phyloP scores from a whole-genome alignment of 768 basidiomycete species.

The Suillus cothurnatus region DNA sequence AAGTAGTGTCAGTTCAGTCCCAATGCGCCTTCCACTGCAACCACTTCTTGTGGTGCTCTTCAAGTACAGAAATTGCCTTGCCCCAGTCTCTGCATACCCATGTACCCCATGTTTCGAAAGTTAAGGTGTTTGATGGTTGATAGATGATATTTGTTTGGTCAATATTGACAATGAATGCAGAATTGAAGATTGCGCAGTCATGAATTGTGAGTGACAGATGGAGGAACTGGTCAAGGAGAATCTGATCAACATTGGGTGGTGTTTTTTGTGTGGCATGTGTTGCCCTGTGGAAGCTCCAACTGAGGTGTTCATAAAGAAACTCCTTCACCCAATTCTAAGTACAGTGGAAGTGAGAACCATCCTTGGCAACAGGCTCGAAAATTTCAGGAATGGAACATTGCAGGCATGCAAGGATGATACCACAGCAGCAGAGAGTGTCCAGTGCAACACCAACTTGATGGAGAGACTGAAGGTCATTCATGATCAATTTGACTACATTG shows the following conservation, averaged over 20 bases:
- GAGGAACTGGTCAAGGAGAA: not conserved
- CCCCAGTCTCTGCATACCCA: slow-evolving; percentile 28
- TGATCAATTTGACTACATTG: not conserved
- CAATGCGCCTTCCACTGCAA: not conserved
- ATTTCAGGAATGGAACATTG: not conserved
- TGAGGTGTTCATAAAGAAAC: not conserved
- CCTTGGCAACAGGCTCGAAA: not conserved
- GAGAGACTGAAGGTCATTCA: not conserved
- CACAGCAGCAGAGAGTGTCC: not conserved
- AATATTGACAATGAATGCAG: not conserved
- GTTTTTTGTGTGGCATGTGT: not conserved
- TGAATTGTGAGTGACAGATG: not conserved
- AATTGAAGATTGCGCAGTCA: not conserved
- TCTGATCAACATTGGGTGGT: not conserved
- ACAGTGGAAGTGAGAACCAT: not conserved
- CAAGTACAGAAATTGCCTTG: slow-evolving; percentile 16
- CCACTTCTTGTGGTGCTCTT: slow-evolving; percentile 6
- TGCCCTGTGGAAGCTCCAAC: not conserved
- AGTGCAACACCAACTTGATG: not conserved
- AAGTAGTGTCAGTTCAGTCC: not conserved
- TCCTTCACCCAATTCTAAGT: not conserved
- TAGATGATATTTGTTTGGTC: not conserved
- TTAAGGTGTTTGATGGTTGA: not conserved
- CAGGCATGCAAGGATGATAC: not conserved
- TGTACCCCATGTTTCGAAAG: slow-evolving; percentile 8